Evolutionary conservation across 768 basidiomycete genomes (phyloP).

Genomic region (Amanita muscaria): DNA sequence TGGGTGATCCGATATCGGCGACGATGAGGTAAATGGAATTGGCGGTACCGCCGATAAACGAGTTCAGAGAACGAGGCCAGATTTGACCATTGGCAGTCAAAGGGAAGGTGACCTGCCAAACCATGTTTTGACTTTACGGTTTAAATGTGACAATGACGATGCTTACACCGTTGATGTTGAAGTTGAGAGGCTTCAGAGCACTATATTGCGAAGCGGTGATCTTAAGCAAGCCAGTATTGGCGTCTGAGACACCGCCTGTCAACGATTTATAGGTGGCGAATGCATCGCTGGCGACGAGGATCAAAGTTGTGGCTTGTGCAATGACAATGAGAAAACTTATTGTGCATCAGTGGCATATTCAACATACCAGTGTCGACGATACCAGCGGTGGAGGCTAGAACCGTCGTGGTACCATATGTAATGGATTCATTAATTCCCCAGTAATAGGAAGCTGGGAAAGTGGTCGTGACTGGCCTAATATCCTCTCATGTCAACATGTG

Average conservation of each 20-base stretch:
- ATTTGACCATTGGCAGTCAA: slow-evolving; percentile 60
- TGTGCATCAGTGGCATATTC: too few relatives aligned
- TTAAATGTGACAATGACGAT: slow-evolving; percentile 3
- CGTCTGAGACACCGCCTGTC: slow-evolving; percentile 36
- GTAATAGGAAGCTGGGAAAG: slow-evolving; percentile 36
- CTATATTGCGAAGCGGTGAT: slow-evolving; percentile 43
- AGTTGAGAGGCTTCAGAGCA: slow-evolving; percentile 46
- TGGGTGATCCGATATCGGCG: slow-evolving; percentile 39
- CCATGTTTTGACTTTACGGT: slow-evolving; percentile 23
- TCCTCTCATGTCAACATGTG: neutral
- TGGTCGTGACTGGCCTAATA: slow-evolving; percentile 35
- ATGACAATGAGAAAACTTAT: neutral
- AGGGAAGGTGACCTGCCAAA: slow-evolving; percentile 37
- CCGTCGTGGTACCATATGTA: slow-evolving; percentile 37
- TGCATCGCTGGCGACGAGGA: slow-evolving; percentile 39
- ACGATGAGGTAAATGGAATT: slow-evolving; percentile 47
- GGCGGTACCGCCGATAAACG: slow-evolving; percentile 42
- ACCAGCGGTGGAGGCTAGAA: slow-evolving; percentile 39
- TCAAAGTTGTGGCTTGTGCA: slow-evolving; percentile 45
- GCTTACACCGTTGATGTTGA: slow-evolving; percentile 43
- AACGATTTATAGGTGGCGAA: slow-evolving; percentile 34
- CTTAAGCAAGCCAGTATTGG: slow-evolving; percentile 38
- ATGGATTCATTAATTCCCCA: slow-evolving; percentile 57
- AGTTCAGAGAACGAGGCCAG: slow-evolving; percentile 56
- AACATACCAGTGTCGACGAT: slow-evolving; percentile 48